Percentiles rank a stretch among this genome's conserved stretches.
Conservation (phyloP, 164 flowering plant species). For the Macadamia integrifolia region DNA sequence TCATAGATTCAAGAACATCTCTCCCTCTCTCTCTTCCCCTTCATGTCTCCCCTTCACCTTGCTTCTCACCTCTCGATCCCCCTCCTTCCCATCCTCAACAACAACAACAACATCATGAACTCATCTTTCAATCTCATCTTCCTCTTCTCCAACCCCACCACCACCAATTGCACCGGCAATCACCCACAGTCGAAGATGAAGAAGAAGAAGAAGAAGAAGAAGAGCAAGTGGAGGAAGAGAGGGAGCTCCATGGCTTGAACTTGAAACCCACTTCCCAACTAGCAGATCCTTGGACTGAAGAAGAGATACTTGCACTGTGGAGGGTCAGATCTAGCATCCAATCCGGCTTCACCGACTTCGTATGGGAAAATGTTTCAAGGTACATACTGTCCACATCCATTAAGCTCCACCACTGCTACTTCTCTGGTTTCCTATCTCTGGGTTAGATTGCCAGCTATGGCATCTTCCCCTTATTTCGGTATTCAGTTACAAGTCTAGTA, state of each 20-base stretch:
- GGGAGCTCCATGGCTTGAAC: slow-evolving; percentile 20
- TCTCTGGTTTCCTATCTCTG: not conserved
- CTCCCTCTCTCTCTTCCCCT: slow-evolving; percentile 13
- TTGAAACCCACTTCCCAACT: slow-evolving; percentile 17
- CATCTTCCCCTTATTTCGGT: not conserved
- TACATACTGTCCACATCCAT: slow-evolving; percentile 5
- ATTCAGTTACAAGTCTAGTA: not conserved
- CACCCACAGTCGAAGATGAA: slow-evolving; percentile 10
- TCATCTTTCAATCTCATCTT: slow-evolving; percentile 6
- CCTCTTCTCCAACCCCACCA: slow-evolving; percentile 1
- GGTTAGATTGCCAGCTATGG: not conserved
- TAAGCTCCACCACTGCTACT: not conserved
- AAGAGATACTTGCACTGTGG: slow-evolving; percentile 58
- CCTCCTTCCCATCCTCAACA: slow-evolving; percentile 18
- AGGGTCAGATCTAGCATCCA: slow-evolving; percentile 66
- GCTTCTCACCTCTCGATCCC: slow-evolving; percentile 11
- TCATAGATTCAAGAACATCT: slow-evolving; percentile 37
- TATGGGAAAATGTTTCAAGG: slow-evolving; percentile 85
- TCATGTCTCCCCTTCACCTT: slow-evolving; percentile 15
- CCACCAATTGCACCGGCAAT: slow-evolving; percentile 20
- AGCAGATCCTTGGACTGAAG: slow-evolving; percentile 45
- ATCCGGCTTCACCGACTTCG: slow-evolving; percentile 56
- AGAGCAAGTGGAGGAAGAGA: slow-evolving; percentile 5
- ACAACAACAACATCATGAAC: too few species aligned
- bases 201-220: slow-evolving; percentile 10